Evolutionary conservation across 1,139 yeast genomes (phyloP), one percentile per base, ranked within the genome.

Genomic region (Diutina neorugosa): DNA sequence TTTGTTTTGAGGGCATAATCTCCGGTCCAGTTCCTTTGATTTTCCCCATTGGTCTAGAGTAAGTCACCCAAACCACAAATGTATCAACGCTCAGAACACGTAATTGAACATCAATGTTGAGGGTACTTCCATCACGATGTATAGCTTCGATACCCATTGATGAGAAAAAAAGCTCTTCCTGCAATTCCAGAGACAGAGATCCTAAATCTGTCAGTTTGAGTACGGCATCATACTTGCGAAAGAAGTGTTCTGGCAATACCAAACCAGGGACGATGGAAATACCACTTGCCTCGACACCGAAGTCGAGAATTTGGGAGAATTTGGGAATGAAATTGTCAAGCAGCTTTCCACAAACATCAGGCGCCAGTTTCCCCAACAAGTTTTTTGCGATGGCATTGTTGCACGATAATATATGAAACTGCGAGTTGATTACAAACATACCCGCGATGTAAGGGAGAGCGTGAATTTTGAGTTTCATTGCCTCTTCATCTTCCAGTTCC

Each of bases 361-460:
- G 62, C 8, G 72, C 62, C 1, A 76, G 70, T 55, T 78, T 71
- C 2, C 97, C 98, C 66, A 91, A 86, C 61, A 91, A 68, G 58
- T 87, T 84, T 57, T 84, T 80, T 12, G 93, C 80, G 52, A 89
- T 84, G 5, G 96, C 87, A 56, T 80, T 79, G 65, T 91, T 91
- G 64, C 88, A 87, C 9, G 89, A 81, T 20, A 81, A 63, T 42
- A 88, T 72, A 5, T 67, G 65, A 4, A 81, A 70, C 53, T 83
- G 78, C 4, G 42, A 18, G 12, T 46, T 34, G n/a, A 90, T 70
- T 14, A 89, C 83, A 61, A 89, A 82, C 21, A 87, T 80, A 40
- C 96, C 96, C 0, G 96, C 94, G 61, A 89, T 87, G 63, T 88
- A 87, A 0, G 96, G 96, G 57, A 88, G 66, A 2, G 93, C 77